phyloP scores from a whole-genome alignment of 352 stramenopile species.

The Thalassiosira exigua region DNA sequence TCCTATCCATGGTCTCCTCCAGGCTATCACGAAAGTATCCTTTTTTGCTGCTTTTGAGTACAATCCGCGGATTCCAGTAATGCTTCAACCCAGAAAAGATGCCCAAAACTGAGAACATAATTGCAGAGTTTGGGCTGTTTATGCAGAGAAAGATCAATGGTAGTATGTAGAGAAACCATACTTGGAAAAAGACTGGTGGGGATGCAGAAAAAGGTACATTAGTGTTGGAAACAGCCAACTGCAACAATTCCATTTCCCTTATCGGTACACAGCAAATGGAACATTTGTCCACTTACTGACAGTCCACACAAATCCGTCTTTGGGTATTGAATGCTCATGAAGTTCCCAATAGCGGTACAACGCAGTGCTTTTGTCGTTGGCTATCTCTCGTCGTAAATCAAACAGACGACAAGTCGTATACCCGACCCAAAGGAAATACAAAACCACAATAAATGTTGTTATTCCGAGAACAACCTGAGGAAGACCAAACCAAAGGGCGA shows the following conservation, averaged over 20 bases:
- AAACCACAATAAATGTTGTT: background rate
- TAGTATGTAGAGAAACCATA: constrained; percentile 5
- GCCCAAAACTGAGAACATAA: constrained; percentile 36
- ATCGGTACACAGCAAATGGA: too few species aligned
- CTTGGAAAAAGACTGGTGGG: background rate
- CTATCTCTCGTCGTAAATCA: background rate
- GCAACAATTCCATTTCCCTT: too few species aligned
- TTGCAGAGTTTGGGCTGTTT: background rate
- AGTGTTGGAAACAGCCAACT: too few species aligned
- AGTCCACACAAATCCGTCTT: background rate
- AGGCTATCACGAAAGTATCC: constrained; percentile 22
- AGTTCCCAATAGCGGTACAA: constrained; percentile 3
- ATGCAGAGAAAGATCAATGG: constrained; percentile 7
- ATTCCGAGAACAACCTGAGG: background rate
- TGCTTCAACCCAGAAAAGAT: constrained; percentile 33
- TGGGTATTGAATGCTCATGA: background rate
- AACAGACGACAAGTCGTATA: background rate
- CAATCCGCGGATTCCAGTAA: constrained; percentile 49
- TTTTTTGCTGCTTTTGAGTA: constrained; percentile 39
- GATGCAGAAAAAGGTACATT: too few species aligned
- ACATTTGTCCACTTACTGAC: too few species aligned
- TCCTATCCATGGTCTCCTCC: background rate
- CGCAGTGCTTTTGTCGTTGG: constrained; percentile 1
- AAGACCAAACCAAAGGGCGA: constrained; percentile 5
- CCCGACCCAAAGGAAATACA: background rate